phyloP scores from a whole-genome alignment of 2,329 filamentous ascomycete genomes.

The Zasmidium cellare region DNA sequence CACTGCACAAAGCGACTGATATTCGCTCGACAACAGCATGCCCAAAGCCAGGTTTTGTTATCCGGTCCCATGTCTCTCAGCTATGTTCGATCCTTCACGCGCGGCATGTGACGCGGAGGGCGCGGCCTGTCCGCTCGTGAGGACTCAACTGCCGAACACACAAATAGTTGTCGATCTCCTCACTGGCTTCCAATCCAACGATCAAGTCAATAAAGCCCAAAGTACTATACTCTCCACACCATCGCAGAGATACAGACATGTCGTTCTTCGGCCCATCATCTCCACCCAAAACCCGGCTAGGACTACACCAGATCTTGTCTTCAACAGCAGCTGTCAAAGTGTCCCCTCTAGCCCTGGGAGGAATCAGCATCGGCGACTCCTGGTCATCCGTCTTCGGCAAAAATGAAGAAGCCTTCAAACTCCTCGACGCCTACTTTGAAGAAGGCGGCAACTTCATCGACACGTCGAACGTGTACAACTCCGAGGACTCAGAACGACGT shows the following conservation, averaged over 20 bases:
- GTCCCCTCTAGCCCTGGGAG: slow-evolving; percentile 1
- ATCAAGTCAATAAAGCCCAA: no score
- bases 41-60: no score
- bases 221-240: no score
- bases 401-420: slow-evolving; percentile 1
- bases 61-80: no score
- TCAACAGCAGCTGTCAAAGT: slow-evolving; percentile 3
- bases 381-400: slow-evolving; percentile 6
- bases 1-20: no score
- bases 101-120: background rate
- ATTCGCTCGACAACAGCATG: no score
- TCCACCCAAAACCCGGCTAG: background rate
- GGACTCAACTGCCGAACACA: no score
- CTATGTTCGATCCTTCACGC: background rate
- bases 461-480: slow-evolving; percentile 40
- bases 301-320: slow-evolving; percentile 1
- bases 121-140: no score
- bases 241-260: background rate
- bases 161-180: no score
- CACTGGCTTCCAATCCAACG: no score
- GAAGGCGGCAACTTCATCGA: slow-evolving; percentile 44
- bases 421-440: slow-evolving; percentile 34
- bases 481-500: slow-evolving; percentile 31
- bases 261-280: background rate
- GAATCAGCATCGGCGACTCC: slow-evolving; percentile 5